These are phyloP conservation scores for Akanthomyces muscarius DNA, from an alignment of 2,329 filamentous ascomycete species.

Conservation along the genomic window DNA sequence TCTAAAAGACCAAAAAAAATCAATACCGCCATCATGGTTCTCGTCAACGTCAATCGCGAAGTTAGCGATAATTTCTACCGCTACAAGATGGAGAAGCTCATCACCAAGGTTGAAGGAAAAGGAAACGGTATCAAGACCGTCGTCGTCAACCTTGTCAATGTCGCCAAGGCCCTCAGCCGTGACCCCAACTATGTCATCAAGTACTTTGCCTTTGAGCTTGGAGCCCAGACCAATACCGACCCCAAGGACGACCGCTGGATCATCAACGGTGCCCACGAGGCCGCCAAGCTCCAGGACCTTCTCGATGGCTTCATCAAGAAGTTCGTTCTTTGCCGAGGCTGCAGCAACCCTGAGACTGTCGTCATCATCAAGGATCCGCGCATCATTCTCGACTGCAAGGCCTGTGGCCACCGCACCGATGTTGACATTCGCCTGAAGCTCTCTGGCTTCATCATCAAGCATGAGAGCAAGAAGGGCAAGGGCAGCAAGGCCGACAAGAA, in stretches of 20 bases:
- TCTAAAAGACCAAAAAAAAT: slow-evolving; percentile 9
- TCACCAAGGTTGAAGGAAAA: slow-evolving; percentile 99
- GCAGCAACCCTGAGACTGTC: slow-evolving; percentile 98
- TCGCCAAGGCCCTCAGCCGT: slow-evolving; percentile 86
- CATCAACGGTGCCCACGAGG: slow-evolving; percentile 97
- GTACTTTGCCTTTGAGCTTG: slow-evolving; percentile 98
- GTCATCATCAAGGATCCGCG: slow-evolving; percentile 89
- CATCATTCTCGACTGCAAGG: slow-evolving; percentile 97
- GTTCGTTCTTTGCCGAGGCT: slow-evolving; percentile 99
- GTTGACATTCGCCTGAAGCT: slow-evolving; percentile 94
- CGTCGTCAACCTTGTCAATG: slow-evolving; percentile 92
- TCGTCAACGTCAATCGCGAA: slow-evolving; percentile 97
- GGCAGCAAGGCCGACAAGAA: slow-evolving; percentile 93
- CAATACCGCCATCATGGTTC: slow-evolving; percentile 74
- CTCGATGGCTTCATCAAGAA: slow-evolving; percentile 98
- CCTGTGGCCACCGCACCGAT: slow-evolving; percentile 87
- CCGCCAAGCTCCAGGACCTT: slow-evolving; percentile 93
- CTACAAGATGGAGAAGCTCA: slow-evolving; percentile 99
- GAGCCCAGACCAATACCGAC: slow-evolving; percentile 97
- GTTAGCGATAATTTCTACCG: slow-evolving; percentile 98
- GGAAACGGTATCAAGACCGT: slow-evolving; percentile 99
- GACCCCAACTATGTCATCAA: slow-evolving; percentile 97
- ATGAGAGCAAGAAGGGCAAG: slow-evolving; percentile 88
- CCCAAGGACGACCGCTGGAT: slow-evolving; percentile 99
- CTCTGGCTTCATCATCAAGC: slow-evolving; percentile 95